Evolutionary conservation across 768 basidiomycete genomes (phyloP).

Genomic region (Termitomyces sp.): DNA sequence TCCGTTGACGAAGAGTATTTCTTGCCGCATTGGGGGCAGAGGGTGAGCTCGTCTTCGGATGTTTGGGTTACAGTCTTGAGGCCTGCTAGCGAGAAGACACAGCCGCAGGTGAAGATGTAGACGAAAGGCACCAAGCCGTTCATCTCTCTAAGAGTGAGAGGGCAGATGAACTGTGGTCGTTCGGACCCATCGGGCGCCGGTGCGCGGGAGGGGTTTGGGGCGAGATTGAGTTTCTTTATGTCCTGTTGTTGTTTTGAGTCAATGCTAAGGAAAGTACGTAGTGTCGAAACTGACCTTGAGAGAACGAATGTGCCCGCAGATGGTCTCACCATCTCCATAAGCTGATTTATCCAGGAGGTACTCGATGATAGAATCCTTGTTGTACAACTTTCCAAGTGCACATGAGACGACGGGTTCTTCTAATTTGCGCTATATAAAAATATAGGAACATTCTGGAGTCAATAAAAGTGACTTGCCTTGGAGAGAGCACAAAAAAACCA

Average conservation of each 20-base stretch:
- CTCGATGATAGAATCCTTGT: constrained; percentile 91
- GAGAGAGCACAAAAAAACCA: constrained; percentile 96
- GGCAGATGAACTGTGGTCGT: constrained; percentile 77
- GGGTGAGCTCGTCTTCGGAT: constrained; percentile 32
- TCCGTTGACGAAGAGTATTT: constrained; percentile 59
- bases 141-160: constrained; percentile 92
- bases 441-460: constrained; percentile 24
- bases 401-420: constrained; percentile 89
- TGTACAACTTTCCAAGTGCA: constrained; percentile 90
- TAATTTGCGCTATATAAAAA: constrained; percentile 69
- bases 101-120: constrained; percentile 81
- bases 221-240: constrained; percentile 77
- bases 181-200: constrained; percentile 37
- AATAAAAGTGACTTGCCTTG: constrained; percentile 50
- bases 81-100: constrained; percentile 84
- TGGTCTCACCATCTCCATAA: constrained; percentile 88
- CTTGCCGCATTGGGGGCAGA: constrained; percentile 74
- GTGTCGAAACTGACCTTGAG: constrained; percentile 60
- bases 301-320: constrained; percentile 52
- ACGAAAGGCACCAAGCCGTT: constrained; percentile 86
- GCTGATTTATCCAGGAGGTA: constrained; percentile 77
- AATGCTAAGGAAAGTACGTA: not conserved
- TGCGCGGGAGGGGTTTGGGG: constrained; percentile 55
- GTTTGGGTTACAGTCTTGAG: constrained; percentile 55
- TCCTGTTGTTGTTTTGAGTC: constrained; percentile 46